A percentile compares a stretch with the other conserved stretches of the same genome.
Conservation (phyloP, 306 rosid genomes). For the Citrullus amarus region DNA sequence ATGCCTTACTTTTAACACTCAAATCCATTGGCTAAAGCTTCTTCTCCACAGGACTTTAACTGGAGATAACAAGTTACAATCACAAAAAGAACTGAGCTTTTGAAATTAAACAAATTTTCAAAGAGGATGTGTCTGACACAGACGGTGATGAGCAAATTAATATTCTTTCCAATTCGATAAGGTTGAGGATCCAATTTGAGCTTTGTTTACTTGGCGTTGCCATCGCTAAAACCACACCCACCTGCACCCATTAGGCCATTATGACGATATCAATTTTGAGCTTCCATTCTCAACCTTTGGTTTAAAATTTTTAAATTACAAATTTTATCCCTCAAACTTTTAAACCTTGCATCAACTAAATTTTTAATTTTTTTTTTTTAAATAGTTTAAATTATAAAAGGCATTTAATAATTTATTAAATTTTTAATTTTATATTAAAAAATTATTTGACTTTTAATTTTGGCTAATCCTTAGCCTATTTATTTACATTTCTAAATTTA, state of each 20-base stretch:
- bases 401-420: too few relatives aligned
- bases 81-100: background rate
- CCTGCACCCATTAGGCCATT: background rate
- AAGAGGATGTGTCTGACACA: background rate
- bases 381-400: too few relatives aligned
- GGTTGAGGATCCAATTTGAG: background rate
- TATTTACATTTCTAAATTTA: too few relatives aligned
- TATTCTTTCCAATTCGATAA: background rate
- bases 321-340: too few relatives aligned
- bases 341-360: too few relatives aligned
- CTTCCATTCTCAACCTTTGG: background rate
- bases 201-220: background rate
- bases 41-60: background rate
- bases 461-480: background rate
- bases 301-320: background rate
- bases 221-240: background rate
- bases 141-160: background rate
- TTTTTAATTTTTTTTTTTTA: too few relatives aligned
- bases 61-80: background rate
- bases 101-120: background rate
- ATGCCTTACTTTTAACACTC: background rate
- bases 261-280: background rate
- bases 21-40: constrained; percentile 6
- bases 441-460: too few relatives aligned
- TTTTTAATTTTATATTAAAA: too few relatives aligned